Percentiles rank a stretch among this genome's conserved stretches.
phyloP scores from a whole-genome alignment of 768 basidiomycete genomes.

The Suillus subluteus region DNA sequence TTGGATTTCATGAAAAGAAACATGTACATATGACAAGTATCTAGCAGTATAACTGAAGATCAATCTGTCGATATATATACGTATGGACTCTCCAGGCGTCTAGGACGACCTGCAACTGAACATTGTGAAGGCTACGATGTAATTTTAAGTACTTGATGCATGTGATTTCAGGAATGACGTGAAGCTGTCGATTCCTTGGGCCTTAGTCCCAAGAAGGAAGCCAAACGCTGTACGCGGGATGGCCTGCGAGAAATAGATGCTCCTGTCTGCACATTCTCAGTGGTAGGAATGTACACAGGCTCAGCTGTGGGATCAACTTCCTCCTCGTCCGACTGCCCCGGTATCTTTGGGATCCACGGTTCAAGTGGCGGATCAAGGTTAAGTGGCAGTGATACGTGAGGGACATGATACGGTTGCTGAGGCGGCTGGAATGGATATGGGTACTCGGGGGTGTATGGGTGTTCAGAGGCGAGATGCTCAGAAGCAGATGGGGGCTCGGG shows the following conservation, averaged over 20 bases:
- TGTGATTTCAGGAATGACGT: background rate
- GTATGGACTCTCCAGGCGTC: background rate
- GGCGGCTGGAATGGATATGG: background rate
- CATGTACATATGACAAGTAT: background rate
- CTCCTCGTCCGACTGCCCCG: background rate
- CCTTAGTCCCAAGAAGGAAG: background rate
- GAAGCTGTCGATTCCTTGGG: background rate
- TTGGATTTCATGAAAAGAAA: background rate
- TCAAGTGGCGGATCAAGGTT: too few relatives aligned
- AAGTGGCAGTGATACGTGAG: background rate
- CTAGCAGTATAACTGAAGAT: background rate
- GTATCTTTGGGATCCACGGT: background rate
- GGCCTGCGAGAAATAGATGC: background rate
- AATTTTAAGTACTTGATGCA: too few relatives aligned
- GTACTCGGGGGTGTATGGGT: background rate
- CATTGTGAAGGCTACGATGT: background rate
- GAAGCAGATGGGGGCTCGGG: background rate
- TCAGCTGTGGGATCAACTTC: background rate
- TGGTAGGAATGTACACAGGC: background rate
- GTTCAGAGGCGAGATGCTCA: conserved; percentile 1
- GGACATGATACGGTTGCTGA: background rate
- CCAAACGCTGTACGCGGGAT: background rate
- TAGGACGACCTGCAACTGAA: background rate
- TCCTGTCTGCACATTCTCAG: background rate
- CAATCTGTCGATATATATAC: background rate